These are phyloP conservation scores for Leccinum pellstonianum DNA, from an alignment of 768 basidiomycete species.

Conservation along the genomic window DNA sequence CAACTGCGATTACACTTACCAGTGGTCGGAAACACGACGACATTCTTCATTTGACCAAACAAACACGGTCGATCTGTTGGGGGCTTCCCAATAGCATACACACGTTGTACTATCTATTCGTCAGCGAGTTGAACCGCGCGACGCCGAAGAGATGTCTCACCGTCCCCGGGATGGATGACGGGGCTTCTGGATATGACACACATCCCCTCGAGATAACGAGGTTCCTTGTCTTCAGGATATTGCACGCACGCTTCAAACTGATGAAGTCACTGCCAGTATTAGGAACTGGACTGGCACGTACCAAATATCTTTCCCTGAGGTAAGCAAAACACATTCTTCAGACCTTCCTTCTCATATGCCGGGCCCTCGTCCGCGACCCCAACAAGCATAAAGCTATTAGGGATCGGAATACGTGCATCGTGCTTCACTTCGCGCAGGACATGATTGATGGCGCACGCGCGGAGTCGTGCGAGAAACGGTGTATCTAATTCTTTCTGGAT, in stretches of 20 bases:
- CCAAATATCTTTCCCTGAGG: conserved; percentile 65
- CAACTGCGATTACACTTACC: conserved; percentile 39
- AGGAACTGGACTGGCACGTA: conserved; percentile 30
- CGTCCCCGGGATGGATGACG: conserved; percentile 74
- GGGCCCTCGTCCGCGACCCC: conserved; percentile 85
- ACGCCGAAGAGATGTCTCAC: conserved; percentile 33
- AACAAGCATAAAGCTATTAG: conserved; percentile 65
- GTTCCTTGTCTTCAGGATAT: conserved; percentile 44
- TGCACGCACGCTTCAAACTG: conserved; percentile 55
- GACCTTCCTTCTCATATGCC: conserved; percentile 51
- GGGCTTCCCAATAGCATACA: conserved; percentile 69
- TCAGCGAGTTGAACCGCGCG: conserved; percentile 1
- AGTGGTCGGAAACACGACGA: conserved; percentile 65
- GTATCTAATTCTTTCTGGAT: conserved; percentile 43
- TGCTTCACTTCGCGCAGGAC: conserved; percentile 75
- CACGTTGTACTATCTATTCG: conserved; percentile 55
- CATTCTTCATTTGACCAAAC: conserved; percentile 63
- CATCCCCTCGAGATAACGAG: conserved; percentile 57
- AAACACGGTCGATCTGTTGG: conserved; percentile 53
- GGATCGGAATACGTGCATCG: conserved; percentile 69
- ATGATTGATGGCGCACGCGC: conserved; percentile 61
- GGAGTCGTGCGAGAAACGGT: conserved; percentile 55
- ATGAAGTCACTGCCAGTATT: neutral
- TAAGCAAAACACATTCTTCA: conserved; percentile 53
- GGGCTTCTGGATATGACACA: conserved; percentile 71